Evolutionary conservation across 768 basidiomycete species (phyloP), one percentile per base, ranked within the genome.

Genomic region (Suillus luteus): DNA sequence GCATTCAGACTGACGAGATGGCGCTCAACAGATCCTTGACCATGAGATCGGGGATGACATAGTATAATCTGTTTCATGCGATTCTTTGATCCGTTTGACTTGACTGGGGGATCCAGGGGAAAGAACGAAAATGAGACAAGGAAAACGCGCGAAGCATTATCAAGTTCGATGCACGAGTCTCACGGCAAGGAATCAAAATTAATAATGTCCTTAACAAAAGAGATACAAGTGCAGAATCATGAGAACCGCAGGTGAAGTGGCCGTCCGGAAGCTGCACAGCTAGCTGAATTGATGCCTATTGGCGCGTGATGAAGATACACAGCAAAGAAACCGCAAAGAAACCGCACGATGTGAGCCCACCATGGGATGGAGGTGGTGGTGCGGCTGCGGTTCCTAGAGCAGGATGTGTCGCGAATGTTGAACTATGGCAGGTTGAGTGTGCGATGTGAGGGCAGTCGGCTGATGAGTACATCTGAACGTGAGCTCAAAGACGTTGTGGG

Each of bases 1-100:
- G 60, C 41, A 15, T 6, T 22, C 61, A 43, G 66, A 82, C 27
- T 66, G 71, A 92, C 86, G 95, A 95, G 72, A 96, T 95, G n/a
- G 83, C 86, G 55, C 27, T 84, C 57, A 96, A 83, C 69, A 96
- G 75, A 96, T 84, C 49, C 6, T 7, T 17, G 43, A 43, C 83
- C 49, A 91, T 83, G 66, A 94, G 84, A 80, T 93, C 89, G 24
- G 94, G 95, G 65, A 96, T 90, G 31, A 83, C 27, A 27, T 27
- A 27, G 27, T 27, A 27, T 2, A 2, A 2, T 27, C 78, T 91
- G 91, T 65, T 88, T 81, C 58, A 82, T 70, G 62, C 65, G 65
- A 19, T 71, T 52, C 57, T 65, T 62, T 14, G 62, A 60, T 19
- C 63, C 27, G 17, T 62, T 19, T 33, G n/a, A 64, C 72, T 72